A percentile compares a stretch with the other conserved stretches of the same genome.
These are phyloP conservation scores for maize (Zea mays) DNA, from an alignment of 176 grass and related monocot species.

Conservation along the genomic window DNA sequence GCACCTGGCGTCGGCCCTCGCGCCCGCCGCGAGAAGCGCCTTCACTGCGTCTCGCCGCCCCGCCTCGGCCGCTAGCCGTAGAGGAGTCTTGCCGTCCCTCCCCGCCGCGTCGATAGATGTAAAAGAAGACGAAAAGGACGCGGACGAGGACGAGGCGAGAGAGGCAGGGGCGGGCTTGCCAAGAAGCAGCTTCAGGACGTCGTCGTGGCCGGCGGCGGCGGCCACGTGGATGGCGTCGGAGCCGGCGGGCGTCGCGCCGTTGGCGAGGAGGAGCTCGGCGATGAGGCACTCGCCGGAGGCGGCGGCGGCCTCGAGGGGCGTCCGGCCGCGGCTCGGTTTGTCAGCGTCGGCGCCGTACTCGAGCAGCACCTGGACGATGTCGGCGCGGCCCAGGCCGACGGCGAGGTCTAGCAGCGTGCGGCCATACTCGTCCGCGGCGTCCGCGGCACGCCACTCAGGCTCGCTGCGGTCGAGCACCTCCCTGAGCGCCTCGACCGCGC, in stretches of 20 bases:
- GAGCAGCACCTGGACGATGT: constrained; percentile 72
- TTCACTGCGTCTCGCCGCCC: constrained; percentile 46
- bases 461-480: constrained; percentile 70
- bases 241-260: constrained; percentile 44
- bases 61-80: constrained; percentile 46
- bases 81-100: constrained; percentile 58
- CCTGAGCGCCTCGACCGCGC: constrained; percentile 55
- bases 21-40: constrained; percentile 48
- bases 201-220: constrained; percentile 47
- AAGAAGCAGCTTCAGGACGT: constrained; percentile 60
- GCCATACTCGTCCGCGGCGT: constrained; percentile 47
- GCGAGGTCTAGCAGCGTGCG: constrained; percentile 64
- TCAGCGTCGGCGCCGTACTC: constrained; percentile 75
- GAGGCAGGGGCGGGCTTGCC: constrained; percentile 36
- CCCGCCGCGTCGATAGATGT: constrained; percentile 48
- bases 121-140: constrained; percentile 28
- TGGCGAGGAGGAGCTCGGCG: constrained; percentile 63
- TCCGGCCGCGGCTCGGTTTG: constrained; percentile 41
- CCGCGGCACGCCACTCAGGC: constrained; percentile 56
- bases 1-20: constrained; percentile 50
- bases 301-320: constrained; percentile 59
- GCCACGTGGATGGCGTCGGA: constrained; percentile 61
- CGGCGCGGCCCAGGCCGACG: constrained; percentile 53
- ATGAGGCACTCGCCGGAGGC: constrained; percentile 60
- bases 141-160: constrained; percentile 10